phyloP scores from a whole-genome alignment of 768 basidiomycete genomes.

The Udeniomyces megalosporus region DNA sequence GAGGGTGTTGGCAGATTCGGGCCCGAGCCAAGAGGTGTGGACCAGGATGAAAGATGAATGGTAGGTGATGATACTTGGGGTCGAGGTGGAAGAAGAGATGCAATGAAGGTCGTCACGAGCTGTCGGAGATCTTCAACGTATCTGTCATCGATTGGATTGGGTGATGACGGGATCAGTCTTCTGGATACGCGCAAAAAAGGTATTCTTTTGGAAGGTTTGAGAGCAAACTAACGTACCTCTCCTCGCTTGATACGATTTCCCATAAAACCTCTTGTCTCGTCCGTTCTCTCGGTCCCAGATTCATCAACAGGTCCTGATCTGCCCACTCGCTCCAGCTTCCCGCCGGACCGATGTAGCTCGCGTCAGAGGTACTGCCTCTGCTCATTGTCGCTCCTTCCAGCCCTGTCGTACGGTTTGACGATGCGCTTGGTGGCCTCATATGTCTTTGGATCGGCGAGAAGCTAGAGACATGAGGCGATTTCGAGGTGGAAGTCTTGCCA shows the following conservation, averaged over 20 bases:
- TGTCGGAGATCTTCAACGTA: conserved; percentile 79
- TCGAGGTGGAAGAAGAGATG: conserved; percentile 69
- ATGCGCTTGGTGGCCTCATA: not conserved
- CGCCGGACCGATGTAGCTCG: conserved; percentile 46
- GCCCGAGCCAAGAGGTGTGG: too few species aligned
- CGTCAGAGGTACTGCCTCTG: not conserved
- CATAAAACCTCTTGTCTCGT: conserved; percentile 92
- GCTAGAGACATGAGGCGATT: not conserved
- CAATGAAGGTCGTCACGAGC: conserved; percentile 87
- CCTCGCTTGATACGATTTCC: conserved; percentile 92
- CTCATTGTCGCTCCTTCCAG: not conserved
- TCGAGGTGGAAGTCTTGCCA: not conserved
- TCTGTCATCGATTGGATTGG: conserved; percentile 34
- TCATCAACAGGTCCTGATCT: conserved; percentile 81
- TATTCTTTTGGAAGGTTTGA: too few species aligned
- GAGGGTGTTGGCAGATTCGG: too few species aligned
- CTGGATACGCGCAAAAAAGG: too few species aligned
- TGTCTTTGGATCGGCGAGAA: not conserved
- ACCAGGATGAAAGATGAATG: conserved; percentile 21
- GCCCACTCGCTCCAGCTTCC: conserved; percentile 75
- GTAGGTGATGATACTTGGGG: conserved; percentile 32
- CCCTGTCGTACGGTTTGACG: not conserved
- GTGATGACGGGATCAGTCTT: too few species aligned
- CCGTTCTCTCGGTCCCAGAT: conserved; percentile 81
- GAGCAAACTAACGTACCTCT: conserved; percentile 46